Percentiles rank a stretch among this genome's conserved stretches.
These are phyloP conservation scores for Litchi chinensis DNA, from an alignment of 345 rosid species.

Conservation along the genomic window DNA sequence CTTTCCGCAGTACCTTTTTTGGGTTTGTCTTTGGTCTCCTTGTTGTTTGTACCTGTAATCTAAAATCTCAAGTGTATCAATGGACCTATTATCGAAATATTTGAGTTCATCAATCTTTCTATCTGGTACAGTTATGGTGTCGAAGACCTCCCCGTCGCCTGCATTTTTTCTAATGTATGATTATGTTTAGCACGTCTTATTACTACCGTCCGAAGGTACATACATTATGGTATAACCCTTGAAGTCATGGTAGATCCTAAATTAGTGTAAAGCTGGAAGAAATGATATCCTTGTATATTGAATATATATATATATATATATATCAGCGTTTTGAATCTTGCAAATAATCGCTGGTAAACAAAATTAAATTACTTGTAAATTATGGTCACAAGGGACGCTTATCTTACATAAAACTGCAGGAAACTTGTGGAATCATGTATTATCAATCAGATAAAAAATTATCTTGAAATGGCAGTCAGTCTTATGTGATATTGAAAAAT, in stretches of 20 bases:
- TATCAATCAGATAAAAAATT: neutral
- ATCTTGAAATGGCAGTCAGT: neutral
- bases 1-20: slow-evolving; percentile 14
- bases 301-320: no score
- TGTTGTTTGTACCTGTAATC: slow-evolving; percentile 19
- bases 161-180: slow-evolving; percentile 5
- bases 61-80: slow-evolving; percentile 16
- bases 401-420: neutral
- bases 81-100: neutral
- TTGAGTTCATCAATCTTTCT: neutral
- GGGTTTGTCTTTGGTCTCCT: slow-evolving; percentile 10
- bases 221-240: slow-evolving; percentile 1
- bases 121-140: slow-evolving; percentile 10
- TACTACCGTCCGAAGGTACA: slow-evolving; percentile 10
- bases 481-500: neutral
- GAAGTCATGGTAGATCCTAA: slow-evolving; percentile 10
- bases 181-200: slow-evolving; percentile 9
- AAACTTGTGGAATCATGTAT: neutral
- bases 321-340: neutral
- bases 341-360: neutral
- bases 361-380: neutral
- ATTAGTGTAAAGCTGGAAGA: slow-evolving; percentile 19
- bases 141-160: slow-evolving; percentile 14
- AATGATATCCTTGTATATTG: neutral
- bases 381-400: neutral